Percentiles rank a stretch among this genome's conserved stretches.
Evolutionary conservation across 495 filamentous ascomycete species (phyloP).

Genomic region (Penicillium taxi): DNA sequence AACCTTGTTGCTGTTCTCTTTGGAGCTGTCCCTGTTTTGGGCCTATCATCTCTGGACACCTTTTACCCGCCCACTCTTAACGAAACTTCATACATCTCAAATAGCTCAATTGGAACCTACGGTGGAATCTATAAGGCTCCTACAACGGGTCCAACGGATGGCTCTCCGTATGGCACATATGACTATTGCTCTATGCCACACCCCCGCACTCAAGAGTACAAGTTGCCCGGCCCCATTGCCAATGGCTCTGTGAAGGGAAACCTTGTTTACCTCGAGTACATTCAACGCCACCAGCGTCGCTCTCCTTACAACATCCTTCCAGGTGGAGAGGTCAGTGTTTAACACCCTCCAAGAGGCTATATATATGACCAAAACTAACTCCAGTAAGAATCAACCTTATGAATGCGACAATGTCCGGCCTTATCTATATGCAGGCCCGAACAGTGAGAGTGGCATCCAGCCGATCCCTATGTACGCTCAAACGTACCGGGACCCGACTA

Average conservation of each 20-base stretch:
- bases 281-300: conserved; percentile 38
- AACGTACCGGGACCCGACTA: conserved; percentile 31
- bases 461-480: conserved; percentile 35
- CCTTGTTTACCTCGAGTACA: conserved; percentile 34
- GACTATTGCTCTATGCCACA: conserved; percentile 43
- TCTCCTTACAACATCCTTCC: conserved; percentile 35
- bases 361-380: background rate
- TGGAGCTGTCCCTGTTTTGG: conserved; percentile 6
- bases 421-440: conserved; percentile 30
- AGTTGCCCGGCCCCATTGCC: conserved; percentile 21
- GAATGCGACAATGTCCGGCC: conserved; percentile 34
- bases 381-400: conserved; percentile 33
- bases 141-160: conserved; percentile 19
- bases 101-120: conserved; percentile 32
- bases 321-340: conserved; percentile 31
- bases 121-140: conserved; percentile 34
- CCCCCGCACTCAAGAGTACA: conserved; percentile 29
- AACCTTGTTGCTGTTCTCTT: conserved; percentile 6
- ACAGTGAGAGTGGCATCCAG: conserved; percentile 11
- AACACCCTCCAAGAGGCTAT: background rate
- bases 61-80: conserved; percentile 36
- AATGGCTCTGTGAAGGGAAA: conserved; percentile 23
- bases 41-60: conserved; percentile 19
- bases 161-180: conserved; percentile 23
- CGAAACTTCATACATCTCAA: conserved; percentile 31